phyloP scores from a whole-genome alignment of 208 protist genomes.

The Naegleria fowleri region DNA sequence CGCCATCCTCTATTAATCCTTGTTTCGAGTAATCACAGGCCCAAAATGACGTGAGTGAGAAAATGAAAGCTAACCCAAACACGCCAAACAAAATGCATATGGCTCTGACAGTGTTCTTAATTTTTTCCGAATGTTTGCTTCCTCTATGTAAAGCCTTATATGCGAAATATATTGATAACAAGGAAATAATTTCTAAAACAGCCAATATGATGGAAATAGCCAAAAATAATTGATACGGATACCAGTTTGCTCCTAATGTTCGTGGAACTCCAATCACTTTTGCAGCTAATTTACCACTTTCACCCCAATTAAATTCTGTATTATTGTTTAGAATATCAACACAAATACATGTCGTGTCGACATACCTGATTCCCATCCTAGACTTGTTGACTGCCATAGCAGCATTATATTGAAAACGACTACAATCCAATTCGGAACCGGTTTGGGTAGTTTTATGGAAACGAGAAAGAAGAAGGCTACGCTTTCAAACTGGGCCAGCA shows the following conservation, averaged over 20 bases:
- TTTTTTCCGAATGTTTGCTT: not conserved
- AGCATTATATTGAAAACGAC: not conserved
- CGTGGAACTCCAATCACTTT: not conserved
- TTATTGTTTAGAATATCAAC: too few species aligned
- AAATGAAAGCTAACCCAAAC: not conserved
- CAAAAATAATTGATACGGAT: not conserved
- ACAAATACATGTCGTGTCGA: too few species aligned
- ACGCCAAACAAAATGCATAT: not conserved
- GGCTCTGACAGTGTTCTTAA: not conserved
- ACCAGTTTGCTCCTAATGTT: not conserved
- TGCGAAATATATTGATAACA: not conserved
- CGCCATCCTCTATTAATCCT: not conserved
- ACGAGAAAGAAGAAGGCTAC: not conserved
- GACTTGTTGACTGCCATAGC: not conserved
- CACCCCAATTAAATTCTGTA: not conserved
- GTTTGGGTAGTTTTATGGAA: not conserved
- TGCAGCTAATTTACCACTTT: not conserved
- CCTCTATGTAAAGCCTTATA: not conserved
- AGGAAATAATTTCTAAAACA: not conserved
- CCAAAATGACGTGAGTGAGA: not conserved
- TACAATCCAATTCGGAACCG: not conserved
- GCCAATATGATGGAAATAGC: not conserved
- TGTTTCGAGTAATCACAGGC: not conserved
- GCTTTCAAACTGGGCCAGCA: not conserved
- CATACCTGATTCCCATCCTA: not conserved